A percentile compares a stretch with the other conserved stretches of the same genome.
phyloP scores from a whole-genome alignment of 192 early-diverging fungal genomes.

The Dimargaris cristalligena region DNA sequence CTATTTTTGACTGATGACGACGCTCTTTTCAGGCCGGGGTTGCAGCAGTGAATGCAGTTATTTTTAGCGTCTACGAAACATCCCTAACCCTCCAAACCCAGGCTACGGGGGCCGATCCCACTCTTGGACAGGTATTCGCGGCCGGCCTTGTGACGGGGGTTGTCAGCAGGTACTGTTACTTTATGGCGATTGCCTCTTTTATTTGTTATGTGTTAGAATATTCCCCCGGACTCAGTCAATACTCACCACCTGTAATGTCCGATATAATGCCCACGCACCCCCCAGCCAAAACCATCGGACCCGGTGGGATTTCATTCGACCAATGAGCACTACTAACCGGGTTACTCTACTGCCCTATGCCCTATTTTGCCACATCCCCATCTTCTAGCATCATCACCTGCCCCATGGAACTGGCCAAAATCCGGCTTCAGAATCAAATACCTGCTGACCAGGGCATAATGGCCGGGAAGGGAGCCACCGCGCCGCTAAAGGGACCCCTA shows the following conservation, averaged over 20 bases:
- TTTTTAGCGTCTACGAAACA: conserved; percentile 35
- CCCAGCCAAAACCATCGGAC: too few relatives aligned
- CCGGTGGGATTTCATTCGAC: neutral
- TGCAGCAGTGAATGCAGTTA: conserved; percentile 32
- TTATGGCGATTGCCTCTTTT: too few relatives aligned
- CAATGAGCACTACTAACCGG: neutral
- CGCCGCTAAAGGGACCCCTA: conserved; percentile 28
- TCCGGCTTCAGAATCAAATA: conserved; percentile 36
- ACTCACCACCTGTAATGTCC: neutral
- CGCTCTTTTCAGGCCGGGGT: conserved; percentile 32
- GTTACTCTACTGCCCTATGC: neutral
- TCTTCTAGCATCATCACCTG: conserved; percentile 32
- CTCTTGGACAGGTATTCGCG: conserved; percentile 27
- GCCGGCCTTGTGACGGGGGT: conserved; percentile 35
- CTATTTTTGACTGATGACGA: neutral
- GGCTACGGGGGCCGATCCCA: conserved; percentile 18
- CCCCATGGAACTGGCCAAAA: conserved; percentile 39
- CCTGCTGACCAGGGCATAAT: conserved; percentile 4
- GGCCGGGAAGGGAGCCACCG: conserved; percentile 6
- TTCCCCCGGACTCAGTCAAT: neutral
- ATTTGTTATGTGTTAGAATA: too few relatives aligned
- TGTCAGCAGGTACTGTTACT: conserved; percentile 33
- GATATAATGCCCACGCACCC: too few relatives aligned
- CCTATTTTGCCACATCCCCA: too few relatives aligned
- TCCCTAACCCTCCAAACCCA: conserved; percentile 30